Percentiles rank a stretch among this genome's conserved stretches.
phyloP scores from a whole-genome alignment of 179 eudicot species.

The Vitellaria paradoxa region DNA sequence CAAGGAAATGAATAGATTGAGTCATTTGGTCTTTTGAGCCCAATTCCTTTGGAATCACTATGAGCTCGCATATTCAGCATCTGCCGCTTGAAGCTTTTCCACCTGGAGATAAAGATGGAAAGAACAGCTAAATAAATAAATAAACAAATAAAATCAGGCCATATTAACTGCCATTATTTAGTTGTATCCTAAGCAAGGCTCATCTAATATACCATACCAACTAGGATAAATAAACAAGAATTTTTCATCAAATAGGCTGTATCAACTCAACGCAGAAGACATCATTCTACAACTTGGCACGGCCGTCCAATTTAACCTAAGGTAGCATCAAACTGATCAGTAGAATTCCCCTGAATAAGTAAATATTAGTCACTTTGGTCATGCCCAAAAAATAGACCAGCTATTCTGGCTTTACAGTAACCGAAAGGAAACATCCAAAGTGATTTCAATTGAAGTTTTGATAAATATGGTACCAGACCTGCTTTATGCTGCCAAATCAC shows the following conservation, averaged over 20 bases:
- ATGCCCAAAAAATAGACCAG: neutral
- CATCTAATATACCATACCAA: too few relatives aligned
- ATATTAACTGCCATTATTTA: neutral
- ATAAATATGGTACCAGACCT: neutral
- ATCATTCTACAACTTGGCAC: too few relatives aligned
- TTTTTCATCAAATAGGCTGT: too few relatives aligned
- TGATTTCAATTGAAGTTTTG: neutral
- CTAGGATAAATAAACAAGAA: too few relatives aligned
- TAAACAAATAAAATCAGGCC: too few relatives aligned
- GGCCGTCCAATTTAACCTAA: neutral
- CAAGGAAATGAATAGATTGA: conserved; percentile 91
- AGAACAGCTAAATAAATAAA: neutral
- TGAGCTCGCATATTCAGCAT: conserved; percentile 84
- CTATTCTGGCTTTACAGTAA: neutral
- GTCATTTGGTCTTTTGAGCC: conserved; percentile 80
- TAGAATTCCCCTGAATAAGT: too few relatives aligned
- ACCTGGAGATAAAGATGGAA: conserved; percentile 36
- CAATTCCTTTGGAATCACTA: conserved; percentile 86
- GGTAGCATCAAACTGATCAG: too few relatives aligned
- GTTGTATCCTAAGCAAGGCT: neutral
- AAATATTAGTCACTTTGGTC: too few relatives aligned
- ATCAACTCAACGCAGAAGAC: too few relatives aligned
- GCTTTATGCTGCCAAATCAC: neutral
- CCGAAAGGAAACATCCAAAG: too few relatives aligned
- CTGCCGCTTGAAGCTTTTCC: conserved; percentile 89